A percentile compares a stretch with the other conserved stretches of the same genome.
Conservation (phyloP, 257 asterid genomes). For the Solanum bulbocastanum region DNA sequence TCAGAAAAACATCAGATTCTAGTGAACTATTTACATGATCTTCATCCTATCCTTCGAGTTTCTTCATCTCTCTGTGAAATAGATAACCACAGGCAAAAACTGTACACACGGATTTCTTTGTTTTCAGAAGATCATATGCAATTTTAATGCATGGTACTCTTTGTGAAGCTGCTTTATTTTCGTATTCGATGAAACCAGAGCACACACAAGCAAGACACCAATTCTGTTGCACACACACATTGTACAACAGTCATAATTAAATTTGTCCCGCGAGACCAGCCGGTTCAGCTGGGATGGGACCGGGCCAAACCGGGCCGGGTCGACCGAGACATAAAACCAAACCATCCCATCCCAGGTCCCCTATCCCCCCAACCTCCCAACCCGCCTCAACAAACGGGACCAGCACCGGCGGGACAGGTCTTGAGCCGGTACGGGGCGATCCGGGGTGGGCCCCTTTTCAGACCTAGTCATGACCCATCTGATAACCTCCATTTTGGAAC, state of each 20-base stretch:
- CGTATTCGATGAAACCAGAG: background rate
- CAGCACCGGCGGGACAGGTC: background rate
- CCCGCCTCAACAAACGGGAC: background rate
- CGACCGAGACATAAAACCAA: background rate
- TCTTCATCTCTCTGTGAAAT: background rate
- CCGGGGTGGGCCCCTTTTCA: background rate
- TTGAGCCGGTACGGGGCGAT: no score
- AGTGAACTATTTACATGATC: background rate
- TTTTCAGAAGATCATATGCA: background rate
- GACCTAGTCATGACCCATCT: background rate
- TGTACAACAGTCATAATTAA: background rate
- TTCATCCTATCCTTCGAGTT: background rate
- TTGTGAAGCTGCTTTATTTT: background rate
- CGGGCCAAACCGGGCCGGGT: background rate
- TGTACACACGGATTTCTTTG: background rate
- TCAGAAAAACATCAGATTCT: background rate
- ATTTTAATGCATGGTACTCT: background rate
- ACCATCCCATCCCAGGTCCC: background rate
- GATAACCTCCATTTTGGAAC: background rate
- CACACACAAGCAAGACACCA: background rate
- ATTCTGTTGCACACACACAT: background rate
- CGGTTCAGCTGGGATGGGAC: background rate
- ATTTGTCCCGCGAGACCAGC: background rate
- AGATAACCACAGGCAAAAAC: background rate
- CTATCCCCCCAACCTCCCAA: background rate